A percentile compares a stretch with the other conserved stretches of the same genome.
Conservation (phyloP, 1,284 basidiomycete species). For the Cerrena zonata region DNA sequence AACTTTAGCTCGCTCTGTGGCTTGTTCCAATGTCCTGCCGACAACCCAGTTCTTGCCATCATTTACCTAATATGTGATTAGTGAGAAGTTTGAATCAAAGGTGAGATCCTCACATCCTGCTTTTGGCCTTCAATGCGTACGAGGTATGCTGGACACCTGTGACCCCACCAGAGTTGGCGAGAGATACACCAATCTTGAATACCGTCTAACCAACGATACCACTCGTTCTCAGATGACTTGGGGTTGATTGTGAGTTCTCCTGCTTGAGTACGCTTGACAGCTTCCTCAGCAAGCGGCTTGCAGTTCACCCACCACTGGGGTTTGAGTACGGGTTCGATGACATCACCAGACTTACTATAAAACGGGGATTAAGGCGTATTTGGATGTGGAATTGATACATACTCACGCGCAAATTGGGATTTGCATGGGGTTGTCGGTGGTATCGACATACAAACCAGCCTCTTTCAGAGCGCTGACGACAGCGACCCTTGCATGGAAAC, state of each 20-base stretch:
- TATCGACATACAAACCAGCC: slow-evolving; percentile 82
- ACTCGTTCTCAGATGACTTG: slow-evolving; percentile 85
- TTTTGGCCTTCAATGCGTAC: slow-evolving; percentile 78
- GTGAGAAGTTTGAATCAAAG: not conserved
- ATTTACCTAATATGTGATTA: slow-evolving; percentile 39
- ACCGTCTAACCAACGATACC: slow-evolving; percentile 93
- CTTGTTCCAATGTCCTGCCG: slow-evolving; percentile 77
- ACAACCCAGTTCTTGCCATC: slow-evolving; percentile 89
- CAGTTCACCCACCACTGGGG: slow-evolving; percentile 99
- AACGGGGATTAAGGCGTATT: too few relatives aligned
- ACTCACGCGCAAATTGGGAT: slow-evolving; percentile 82
- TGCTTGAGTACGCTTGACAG: slow-evolving; percentile 82
- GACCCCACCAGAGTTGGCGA: slow-evolving; percentile 99
- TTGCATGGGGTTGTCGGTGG: slow-evolving; percentile 93
- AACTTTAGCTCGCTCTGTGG: slow-evolving; percentile 69
- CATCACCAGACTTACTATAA: slow-evolving; percentile 83
- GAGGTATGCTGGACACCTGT: slow-evolving; percentile 93
- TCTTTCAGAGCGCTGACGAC: slow-evolving; percentile 86
- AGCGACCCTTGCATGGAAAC: slow-evolving; percentile 87
- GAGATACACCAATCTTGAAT: slow-evolving; percentile 99
- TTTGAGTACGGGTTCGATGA: slow-evolving; percentile 94
- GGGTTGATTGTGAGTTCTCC: slow-evolving; percentile 85
- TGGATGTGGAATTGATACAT: not conserved
- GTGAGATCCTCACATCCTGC: slow-evolving; percentile 55
- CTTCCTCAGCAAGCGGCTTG: slow-evolving; percentile 86